These are phyloP conservation scores for Durio zibethinus DNA, from an alignment of 345 rosid species.

Conservation along the genomic window DNA sequence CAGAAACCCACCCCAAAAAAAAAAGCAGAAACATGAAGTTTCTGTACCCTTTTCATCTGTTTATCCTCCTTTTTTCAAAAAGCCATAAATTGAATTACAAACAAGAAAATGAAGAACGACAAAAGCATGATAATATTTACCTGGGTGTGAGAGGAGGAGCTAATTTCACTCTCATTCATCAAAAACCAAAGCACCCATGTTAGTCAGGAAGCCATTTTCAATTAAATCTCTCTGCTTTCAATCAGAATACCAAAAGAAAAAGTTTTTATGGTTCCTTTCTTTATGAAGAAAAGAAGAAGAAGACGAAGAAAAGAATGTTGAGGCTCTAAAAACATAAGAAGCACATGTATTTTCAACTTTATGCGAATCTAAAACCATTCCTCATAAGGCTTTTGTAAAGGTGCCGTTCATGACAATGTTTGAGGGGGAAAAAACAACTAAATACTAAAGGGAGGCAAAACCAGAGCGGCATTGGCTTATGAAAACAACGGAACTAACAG, in stretches of 20 bases:
- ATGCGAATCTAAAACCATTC: constrained; percentile 19
- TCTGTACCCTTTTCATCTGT: neutral
- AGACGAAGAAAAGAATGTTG: neutral
- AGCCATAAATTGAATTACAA: neutral
- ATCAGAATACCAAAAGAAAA: neutral
- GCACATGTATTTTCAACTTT: constrained; percentile 26
- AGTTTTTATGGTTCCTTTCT: neutral
- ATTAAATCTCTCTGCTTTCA: neutral
- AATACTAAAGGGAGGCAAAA: constrained; percentile 10
- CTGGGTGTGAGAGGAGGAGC: constrained; percentile 33
- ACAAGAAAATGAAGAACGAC: neutral
- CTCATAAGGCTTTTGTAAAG: constrained; percentile 25
- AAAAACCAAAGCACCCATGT: constrained; percentile 26
- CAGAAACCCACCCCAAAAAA: constrained; percentile 3
- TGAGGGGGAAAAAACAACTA: neutral
- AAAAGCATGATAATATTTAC: constrained; percentile 16
- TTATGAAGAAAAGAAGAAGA: constrained; percentile 1
- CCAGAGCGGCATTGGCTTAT: constrained; percentile 12
- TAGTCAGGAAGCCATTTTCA: neutral
- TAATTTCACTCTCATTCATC: constrained; percentile 24
- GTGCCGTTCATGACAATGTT: constrained; percentile 11
- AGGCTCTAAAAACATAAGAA: constrained; percentile 2
- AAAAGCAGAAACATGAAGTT: neutral
- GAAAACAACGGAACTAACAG: constrained; percentile 33
- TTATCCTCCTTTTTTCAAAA: neutral